Evolutionary conservation across 495 filamentous ascomycete species (phyloP), one percentile per base, ranked within the genome.

Genomic region (Aspergillus nidulans): DNA sequence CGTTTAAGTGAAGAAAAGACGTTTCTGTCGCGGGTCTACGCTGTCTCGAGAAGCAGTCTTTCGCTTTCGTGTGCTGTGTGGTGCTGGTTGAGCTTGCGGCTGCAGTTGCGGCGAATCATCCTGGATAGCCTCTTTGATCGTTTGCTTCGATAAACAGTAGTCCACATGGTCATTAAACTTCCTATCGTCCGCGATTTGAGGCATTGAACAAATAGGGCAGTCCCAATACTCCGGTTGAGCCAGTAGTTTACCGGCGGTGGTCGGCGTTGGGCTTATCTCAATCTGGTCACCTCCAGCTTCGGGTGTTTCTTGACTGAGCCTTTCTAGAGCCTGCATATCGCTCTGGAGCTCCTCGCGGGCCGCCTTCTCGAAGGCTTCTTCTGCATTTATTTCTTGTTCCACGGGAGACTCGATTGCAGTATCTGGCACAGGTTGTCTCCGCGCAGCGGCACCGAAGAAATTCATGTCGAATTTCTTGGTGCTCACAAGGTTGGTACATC

Each of bases 161-260:
- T 99, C 95, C 43, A 99, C 87, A 69, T 99, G 95, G 47, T 87
- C 85, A 59, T 99, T 99, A 71, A 99, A 97, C 6, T 66, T 68
- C 34, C 78, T 77, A 65, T 97, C 90, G 56, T 91, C 81, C 0
- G 91, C 84, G 4, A 74, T 53, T 62, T 96, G 90, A 0, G 87
- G 85, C 40, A 84, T 74, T 3, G 67, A 67, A 67, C 94, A 97
- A 34, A 97, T 90, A 0, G 94, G 94, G 67, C 94, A 97, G 19
- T 85, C 78, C 92, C 91, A 97, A 60, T 76, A 78, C 25, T 81
- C 70, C 40, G 78, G 67, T 42, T 49, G 30, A 28, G 49, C 53
- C n/a, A 61, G 28, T 7, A 40, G 16, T 13, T 38, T 15, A 6
- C 64, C 57, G 20, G 39, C 30, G 8, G 18, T 12, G 12, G 52